Percentiles rank a stretch among this genome's conserved stretches.
These are phyloP conservation scores for Erodium moschatum DNA, from an alignment of 441 rosid species.

Conservation along the genomic window DNA sequence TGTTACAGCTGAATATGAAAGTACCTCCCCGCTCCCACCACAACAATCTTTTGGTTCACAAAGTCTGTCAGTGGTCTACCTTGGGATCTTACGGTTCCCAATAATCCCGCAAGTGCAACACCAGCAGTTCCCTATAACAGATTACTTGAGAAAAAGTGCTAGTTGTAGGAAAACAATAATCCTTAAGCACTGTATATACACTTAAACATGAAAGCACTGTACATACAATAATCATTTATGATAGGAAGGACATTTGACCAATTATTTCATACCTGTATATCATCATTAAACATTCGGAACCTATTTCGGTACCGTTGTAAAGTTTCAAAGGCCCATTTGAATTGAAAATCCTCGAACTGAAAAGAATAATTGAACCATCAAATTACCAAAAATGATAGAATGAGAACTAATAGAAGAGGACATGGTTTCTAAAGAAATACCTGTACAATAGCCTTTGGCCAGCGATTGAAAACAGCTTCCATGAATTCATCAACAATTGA, in stretches of 20 bases:
- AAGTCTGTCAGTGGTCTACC: constrained; percentile 76
- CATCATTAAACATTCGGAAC: constrained; percentile 98
- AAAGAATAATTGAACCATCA: constrained; percentile 19
- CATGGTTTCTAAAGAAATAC: constrained; percentile 29
- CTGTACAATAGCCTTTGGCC: constrained; percentile 99
- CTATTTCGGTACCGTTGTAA: constrained; percentile 71
- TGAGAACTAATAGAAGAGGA: constrained; percentile 19
- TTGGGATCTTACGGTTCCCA: constrained; percentile 93
- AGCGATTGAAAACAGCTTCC: constrained; percentile 86
- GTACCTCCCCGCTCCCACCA: constrained; percentile 99
- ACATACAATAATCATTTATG: constrained; percentile 9
- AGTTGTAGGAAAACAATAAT: constrained; percentile 12
- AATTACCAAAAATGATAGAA: constrained; percentile 22
- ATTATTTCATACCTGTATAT: constrained; percentile 59
- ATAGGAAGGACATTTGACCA: constrained; percentile 19
- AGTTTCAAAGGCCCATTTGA: constrained; percentile 98
- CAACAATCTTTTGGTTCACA: constrained; percentile 84
- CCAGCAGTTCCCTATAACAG: constrained; percentile 88
- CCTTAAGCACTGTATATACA: constrained; percentile 12
- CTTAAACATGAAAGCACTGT: constrained; percentile 10
- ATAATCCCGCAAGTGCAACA: constrained; percentile 94
- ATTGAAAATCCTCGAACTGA: constrained; percentile 96
- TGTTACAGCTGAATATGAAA: constrained; percentile 14
- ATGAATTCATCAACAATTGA: constrained; percentile 84
- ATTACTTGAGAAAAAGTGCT: constrained; percentile 21